These are phyloP conservation scores for Amaranthus tricolor DNA, from an alignment of 179 eudicot genomes.

Conservation along the genomic window DNA sequence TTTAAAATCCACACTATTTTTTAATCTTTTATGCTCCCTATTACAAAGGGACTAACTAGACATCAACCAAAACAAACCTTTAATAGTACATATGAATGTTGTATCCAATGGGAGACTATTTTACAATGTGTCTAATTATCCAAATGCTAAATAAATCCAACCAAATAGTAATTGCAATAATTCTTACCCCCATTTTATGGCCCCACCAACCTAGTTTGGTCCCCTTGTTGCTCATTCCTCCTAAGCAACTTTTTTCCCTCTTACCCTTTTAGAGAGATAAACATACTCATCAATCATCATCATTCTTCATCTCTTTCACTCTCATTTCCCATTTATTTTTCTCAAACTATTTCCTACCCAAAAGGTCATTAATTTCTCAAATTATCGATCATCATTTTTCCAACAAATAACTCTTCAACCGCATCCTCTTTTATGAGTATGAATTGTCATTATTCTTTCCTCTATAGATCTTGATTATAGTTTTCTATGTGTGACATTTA, in stretches of 20 bases:
- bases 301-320: not conserved
- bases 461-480: too few relatives aligned
- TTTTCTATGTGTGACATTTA: too few relatives aligned
- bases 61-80: too few relatives aligned
- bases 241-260: not conserved
- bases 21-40: too few relatives aligned
- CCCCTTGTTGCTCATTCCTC: conserved; percentile 13
- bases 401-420: too few relatives aligned
- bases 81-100: not conserved
- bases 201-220: conserved; percentile 19
- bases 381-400: too few relatives aligned
- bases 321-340: not conserved
- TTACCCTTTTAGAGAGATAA: conserved; percentile 10
- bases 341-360: not conserved
- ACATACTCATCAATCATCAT: not conserved
- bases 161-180: conserved; percentile 9
- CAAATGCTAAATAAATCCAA: not conserved
- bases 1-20: too few relatives aligned
- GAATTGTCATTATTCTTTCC: too few relatives aligned
- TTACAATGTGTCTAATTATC: not conserved
- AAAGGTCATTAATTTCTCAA: not conserved
- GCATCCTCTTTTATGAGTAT: too few relatives aligned
- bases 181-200: not conserved
- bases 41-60: too few relatives aligned
- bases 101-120: not conserved